Evolutionary conservation across 257 asterid genomes (phyloP), one percentile per base, ranked within the genome.

Genomic region (Plantago ovata): DNA sequence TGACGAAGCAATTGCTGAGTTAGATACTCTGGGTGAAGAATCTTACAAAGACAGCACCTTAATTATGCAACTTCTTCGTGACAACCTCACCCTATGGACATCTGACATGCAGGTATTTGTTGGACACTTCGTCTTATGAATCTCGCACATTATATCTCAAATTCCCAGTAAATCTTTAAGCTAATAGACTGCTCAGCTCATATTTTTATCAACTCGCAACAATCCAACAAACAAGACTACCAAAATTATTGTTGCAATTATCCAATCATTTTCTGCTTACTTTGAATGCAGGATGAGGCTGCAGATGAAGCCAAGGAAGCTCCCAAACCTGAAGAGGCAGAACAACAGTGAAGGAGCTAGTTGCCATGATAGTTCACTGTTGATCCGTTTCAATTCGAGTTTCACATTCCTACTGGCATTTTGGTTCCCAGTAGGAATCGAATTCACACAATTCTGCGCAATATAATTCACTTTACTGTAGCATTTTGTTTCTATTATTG

Each of bases 11-110:
- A 85, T 88, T 64, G 86, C 94, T 2, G 94, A 88, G 83, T 69
- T 88, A 80, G 93, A 88, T 36, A 84, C 89, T 38, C 81, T 84
- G 10, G 96, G 98, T 65, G 98, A 91, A 79, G 98, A 91, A 71
- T 91, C 98, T 53, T 91, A 91, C 91, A 90, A 90, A 64, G 98
- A 90, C 56, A 90, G 96, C 90, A 90, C 98, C 61, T 73, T 90
- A 71, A 85, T 85, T 63, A 85, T 85, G 95, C 95, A 85, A 69
- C 95, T 85, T 78, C 95, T 83, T 48, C 86, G 95, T 2, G 95
- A 85, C 73, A 85, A 85, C 70, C 95, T 85, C 67, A 85, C 95
- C 56, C 76, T 85, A 9, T 86, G 95, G 95, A 83, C 95, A 14
- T 86, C 95, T 20, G 95, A 86, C 53, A 81, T 81, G 92, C 92